A percentile compares a stretch with the other conserved stretches of the same genome.
Evolutionary conservation across 331 rosid genomes (phyloP).

Genomic region (Dryas integrifolia): DNA sequence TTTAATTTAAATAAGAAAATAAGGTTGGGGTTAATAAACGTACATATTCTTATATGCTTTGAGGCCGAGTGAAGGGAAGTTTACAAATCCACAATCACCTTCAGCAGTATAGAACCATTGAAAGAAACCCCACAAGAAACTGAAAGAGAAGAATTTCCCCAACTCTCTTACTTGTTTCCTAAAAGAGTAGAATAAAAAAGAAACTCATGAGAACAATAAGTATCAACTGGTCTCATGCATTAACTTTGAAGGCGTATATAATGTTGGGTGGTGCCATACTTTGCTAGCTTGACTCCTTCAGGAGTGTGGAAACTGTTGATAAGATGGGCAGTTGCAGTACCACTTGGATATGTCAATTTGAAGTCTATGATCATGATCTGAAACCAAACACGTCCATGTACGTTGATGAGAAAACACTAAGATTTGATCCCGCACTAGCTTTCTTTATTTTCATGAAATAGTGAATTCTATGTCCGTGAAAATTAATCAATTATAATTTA

Average conservation of each 20-base stretch:
- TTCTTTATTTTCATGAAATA: no score
- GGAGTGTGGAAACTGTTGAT: constrained; percentile 85
- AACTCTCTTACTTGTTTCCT: constrained; percentile 67
- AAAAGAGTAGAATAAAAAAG: not conserved
- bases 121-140: constrained; percentile 77
- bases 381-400: not conserved
- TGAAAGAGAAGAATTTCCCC: constrained; percentile 60
- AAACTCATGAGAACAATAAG: no score
- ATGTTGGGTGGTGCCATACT: constrained; percentile 30
- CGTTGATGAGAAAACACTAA: no score
- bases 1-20: not conserved
- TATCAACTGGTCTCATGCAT: no score
- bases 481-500: no score
- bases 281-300: constrained; percentile 71
- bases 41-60: constrained; percentile 37
- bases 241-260: not conserved
- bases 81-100: constrained; percentile 50
- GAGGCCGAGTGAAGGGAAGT: constrained; percentile 64
- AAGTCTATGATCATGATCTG: constrained; percentile 74
- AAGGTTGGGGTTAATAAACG: not conserved
- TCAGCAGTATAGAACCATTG: constrained; percentile 68
- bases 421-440: no score
- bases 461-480: no score
- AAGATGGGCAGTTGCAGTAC: constrained; percentile 79
- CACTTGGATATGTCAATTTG: constrained; percentile 82